phyloP scores from a whole-genome alignment of 2,329 filamentous ascomycete species.

The Stromatinia cepivora region DNA sequence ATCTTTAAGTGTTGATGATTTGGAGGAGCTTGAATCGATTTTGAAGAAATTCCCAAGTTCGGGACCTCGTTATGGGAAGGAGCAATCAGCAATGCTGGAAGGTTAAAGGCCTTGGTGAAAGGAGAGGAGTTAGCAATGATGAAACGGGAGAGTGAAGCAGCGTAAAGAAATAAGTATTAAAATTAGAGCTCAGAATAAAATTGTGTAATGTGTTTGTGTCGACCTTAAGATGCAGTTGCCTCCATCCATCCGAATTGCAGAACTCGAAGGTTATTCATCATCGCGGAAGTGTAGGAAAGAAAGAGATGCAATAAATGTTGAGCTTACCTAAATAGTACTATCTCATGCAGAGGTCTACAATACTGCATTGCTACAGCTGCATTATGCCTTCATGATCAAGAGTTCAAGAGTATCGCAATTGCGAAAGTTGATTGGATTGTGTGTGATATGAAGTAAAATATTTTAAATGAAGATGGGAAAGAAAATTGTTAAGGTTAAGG shows the following conservation, averaged over 20 bases:
- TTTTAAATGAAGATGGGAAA: background rate
- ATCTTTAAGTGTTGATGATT: constrained; percentile 51
- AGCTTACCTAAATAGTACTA: constrained; percentile 11
- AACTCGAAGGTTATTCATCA: constrained; percentile 39
- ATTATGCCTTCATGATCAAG: background rate
- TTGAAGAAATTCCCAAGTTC: constrained; percentile 50
- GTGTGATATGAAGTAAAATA: background rate
- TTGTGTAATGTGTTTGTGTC: constrained; percentile 39
- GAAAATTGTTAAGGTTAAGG: constrained; percentile 5
- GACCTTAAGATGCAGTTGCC: constrained; percentile 30
- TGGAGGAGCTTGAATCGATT: constrained; percentile 52
- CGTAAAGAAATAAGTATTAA: background rate
- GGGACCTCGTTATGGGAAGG: constrained; percentile 50
- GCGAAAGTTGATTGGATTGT: background rate
- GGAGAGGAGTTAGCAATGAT: constrained; percentile 1
- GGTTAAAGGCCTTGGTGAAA: background rate
- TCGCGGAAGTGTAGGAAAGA: constrained; percentile 15
- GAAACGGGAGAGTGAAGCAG: background rate
- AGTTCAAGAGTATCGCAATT: background rate
- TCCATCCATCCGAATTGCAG: constrained; percentile 39
- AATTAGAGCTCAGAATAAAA: constrained; percentile 22
- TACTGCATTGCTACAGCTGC: background rate
- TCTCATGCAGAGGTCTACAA: background rate
- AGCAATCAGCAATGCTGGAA: background rate
- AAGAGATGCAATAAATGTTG: background rate